Evolutionary conservation across 2,329 filamentous ascomycete genomes (phyloP), one percentile per base, ranked within the genome.

Genomic region (Fusarium odoratissimum): DNA sequence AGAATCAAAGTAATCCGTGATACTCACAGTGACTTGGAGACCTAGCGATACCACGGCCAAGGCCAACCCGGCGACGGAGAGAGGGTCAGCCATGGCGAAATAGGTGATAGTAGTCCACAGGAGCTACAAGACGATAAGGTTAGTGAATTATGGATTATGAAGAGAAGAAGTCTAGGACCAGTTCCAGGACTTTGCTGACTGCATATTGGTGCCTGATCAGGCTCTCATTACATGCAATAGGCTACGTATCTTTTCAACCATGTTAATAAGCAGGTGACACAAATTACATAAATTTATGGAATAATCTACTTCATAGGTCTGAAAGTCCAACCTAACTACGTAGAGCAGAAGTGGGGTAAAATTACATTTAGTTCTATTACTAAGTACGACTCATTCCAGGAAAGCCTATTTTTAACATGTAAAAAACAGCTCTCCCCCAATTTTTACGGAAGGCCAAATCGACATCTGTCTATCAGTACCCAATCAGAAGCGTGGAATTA

Each of bases 151-250:
- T 13, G 5, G 16, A 17, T 11, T 12, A 17, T 25, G 10, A 5
- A 10, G 23, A 12, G 23, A 23, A 10, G 4, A 8, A 0, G 6
- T 25, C 4, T 2, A 17, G 10, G 41, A 25, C 42, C 0, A 28
- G 2, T 4, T 28, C 25, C 30, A 21, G 25, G 17, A 46, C 44
- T 46, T 7, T 46, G 25, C 25, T 30, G 19, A 46, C 19, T 30
- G 25, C 19, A 46, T 30, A 21, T 30, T 30, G 44, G 0, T 46
- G 44, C 44, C 25, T 30, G 4, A 30, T 46, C 44, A 46, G 44
- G 44, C 19, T 30, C 16, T 25, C 16, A 25, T 6, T 1, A 25
- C 1, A 0, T 16, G 8, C 6, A 4, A 6, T 17, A 12, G 4
- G 10, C 8, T 25, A 17, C 11, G 6, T 25, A 5, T 44, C 7